Conservation (phyloP, 139 green algal genomes). For the Bryopsis sp. region DNA sequence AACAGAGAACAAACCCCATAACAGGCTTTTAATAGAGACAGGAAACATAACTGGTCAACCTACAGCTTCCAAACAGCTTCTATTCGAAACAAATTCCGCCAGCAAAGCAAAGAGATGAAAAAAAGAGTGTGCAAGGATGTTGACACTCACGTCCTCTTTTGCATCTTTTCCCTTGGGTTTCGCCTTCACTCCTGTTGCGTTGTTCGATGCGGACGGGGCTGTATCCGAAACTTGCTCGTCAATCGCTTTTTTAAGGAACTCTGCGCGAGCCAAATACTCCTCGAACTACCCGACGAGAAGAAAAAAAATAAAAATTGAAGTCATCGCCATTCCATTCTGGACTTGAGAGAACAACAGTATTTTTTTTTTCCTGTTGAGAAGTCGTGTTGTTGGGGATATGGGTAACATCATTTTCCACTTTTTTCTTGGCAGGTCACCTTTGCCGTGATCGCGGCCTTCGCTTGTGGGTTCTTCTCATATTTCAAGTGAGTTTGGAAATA, state of each 20-base stretch:
- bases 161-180: conserved; percentile 6
- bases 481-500: conserved; percentile 73
- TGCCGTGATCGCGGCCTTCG: conserved; percentile 48
- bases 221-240: conserved; percentile 26
- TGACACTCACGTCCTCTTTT: conserved; percentile 14
- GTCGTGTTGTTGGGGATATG: too few species aligned
- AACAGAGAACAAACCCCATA: too few species aligned
- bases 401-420: conserved; percentile 14
- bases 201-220: neutral
- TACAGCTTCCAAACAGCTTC: too few species aligned
- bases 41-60: too few species aligned
- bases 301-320: too few species aligned
- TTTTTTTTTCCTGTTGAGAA: too few species aligned
- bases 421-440: conserved; percentile 52
- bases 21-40: too few species aligned
- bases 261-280: conserved; percentile 87
- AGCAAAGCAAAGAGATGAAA: too few species aligned
- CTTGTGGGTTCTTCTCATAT: conserved; percentile 81
- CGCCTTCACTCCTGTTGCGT: conserved; percentile 13
- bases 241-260: conserved; percentile 81
- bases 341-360: too few species aligned
- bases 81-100: too few species aligned
- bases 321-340: too few species aligned
- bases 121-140: too few species aligned
- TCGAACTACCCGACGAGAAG: conserved; percentile 73